Percentiles rank a stretch among this genome's conserved stretches.
Evolutionary conservation across 78 protist genomes (phyloP).

Genomic region (Andalucia godoyi): DNA sequence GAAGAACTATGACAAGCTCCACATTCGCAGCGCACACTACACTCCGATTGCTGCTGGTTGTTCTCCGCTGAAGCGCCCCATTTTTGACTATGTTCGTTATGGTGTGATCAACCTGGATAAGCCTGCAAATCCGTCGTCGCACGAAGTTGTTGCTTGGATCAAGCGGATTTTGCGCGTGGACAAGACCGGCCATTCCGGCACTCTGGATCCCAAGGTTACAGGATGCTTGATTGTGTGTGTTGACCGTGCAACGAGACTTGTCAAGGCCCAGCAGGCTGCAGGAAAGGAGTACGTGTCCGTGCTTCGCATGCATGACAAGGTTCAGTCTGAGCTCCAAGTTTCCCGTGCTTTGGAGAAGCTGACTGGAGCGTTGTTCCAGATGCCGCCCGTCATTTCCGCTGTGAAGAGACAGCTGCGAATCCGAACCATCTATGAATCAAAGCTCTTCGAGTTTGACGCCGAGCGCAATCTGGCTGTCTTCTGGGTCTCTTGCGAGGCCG

Average conservation of each 20-base stretch:
- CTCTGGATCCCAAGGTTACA: slow-evolving; percentile 99
- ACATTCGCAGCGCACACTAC: slow-evolving; percentile 87
- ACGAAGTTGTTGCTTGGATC: slow-evolving; percentile 99
- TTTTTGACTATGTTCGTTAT: slow-evolving; percentile 82
- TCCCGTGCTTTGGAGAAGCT: slow-evolving; percentile 59
- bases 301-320: slow-evolving; percentile 70
- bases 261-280: slow-evolving; percentile 98
- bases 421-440: slow-evolving; percentile 88
- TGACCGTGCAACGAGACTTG: slow-evolving; percentile 98
- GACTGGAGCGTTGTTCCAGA: slow-evolving; percentile 97
- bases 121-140: slow-evolving; percentile 99
- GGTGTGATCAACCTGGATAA: slow-evolving; percentile 99
- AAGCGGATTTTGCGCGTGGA: slow-evolving; percentile 82
- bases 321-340: slow-evolving; percentile 14
- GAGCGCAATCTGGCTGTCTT: slow-evolving; percentile 88
- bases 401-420: slow-evolving; percentile 93
- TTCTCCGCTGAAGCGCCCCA: slow-evolving; percentile 89
- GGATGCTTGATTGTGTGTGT: slow-evolving; percentile 96
- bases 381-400: slow-evolving; percentile 97
- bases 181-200: slow-evolving; percentile 96
- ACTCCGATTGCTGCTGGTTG: slow-evolving; percentile 91
- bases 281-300: slow-evolving; percentile 97
- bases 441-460: slow-evolving; percentile 85
- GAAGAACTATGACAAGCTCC: slow-evolving; percentile 88
- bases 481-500: slow-evolving; percentile 97